These are phyloP conservation scores for Monarda citriodora DNA, from an alignment of 305 asterid species.

Conservation along the genomic window DNA sequence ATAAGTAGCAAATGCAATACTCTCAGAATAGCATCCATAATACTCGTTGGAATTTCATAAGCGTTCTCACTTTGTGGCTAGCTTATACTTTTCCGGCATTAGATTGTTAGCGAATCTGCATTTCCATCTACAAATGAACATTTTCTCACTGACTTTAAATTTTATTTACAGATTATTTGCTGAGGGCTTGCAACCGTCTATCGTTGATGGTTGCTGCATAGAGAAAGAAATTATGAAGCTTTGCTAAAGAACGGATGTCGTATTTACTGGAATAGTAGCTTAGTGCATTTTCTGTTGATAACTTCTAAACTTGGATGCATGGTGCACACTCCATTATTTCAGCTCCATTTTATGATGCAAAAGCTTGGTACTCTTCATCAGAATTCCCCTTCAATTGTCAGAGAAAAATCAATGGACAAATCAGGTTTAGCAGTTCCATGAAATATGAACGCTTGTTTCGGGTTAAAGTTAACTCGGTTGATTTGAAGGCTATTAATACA, in stretches of 20 bases:
- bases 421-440: constrained; percentile 23
- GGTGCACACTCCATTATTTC: constrained; percentile 22
- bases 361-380: constrained; percentile 37
- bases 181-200: constrained; percentile 19
- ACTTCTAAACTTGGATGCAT: constrained; percentile 20
- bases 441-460: constrained; percentile 18
- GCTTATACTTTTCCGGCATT: neutral
- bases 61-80: neutral
- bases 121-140: neutral
- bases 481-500: constrained; percentile 22
- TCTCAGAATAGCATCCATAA: neutral
- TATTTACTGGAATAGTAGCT: constrained; percentile 9
- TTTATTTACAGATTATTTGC: constrained; percentile 22
- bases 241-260: constrained; percentile 11
- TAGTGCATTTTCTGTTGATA: constrained; percentile 10
- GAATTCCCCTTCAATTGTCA: constrained; percentile 22
- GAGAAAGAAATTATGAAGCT: constrained; percentile 10
- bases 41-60: neutral
- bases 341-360: constrained; percentile 35
- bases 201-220: constrained; percentile 5
- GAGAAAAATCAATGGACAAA: constrained; percentile 23
- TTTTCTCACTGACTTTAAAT: constrained; percentile 2
- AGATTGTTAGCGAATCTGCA: constrained; percentile 5
- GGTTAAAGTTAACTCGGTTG: constrained; percentile 30
- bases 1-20: constrained; percentile 1